Evolutionary conservation across 768 basidiomycete genomes (phyloP).

Genomic region (Kockovaella imperatae): DNA sequence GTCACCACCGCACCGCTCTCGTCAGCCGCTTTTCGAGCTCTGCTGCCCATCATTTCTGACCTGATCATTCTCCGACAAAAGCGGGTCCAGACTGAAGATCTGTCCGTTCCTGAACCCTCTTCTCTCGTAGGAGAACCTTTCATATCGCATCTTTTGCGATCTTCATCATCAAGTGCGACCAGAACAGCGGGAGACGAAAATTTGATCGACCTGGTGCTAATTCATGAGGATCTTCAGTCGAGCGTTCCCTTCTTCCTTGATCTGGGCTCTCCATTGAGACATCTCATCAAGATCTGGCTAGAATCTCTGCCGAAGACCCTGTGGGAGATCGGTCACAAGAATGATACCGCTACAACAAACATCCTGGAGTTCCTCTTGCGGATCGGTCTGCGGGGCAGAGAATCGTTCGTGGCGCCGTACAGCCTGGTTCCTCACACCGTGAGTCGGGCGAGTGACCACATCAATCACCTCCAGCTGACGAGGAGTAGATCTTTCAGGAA

Average conservation of each 20-base stretch:
- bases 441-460: background rate
- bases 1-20: conserved; percentile 27
- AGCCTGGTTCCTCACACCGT: conserved; percentile 6
- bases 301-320: conserved; percentile 66
- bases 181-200: conserved; percentile 70
- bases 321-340: conserved; percentile 69
- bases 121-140: conserved; percentile 52
- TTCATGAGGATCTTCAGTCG: conserved; percentile 45
- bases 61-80: conserved; percentile 43
- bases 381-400: conserved; percentile 28
- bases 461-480: background rate
- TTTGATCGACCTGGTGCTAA: conserved; percentile 61
- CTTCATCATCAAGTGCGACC: conserved; percentile 55
- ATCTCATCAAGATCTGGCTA: conserved; percentile 55
- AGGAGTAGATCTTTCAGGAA: conserved; percentile 49
- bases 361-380: conserved; percentile 58
- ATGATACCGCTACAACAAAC: conserved; percentile 53
- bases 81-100: conserved; percentile 6
- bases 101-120: conserved; percentile 12
- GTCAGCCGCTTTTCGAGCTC: conserved; percentile 27
- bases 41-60: conserved; percentile 42
- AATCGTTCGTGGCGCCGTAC: conserved; percentile 8
- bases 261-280: conserved; percentile 9
- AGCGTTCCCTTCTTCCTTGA: conserved; percentile 35
- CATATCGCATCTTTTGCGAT: conserved; percentile 59